Conservation (phyloP, 225 moss, liverwort and hornwort species). For the Anthoceros angustus region DNA sequence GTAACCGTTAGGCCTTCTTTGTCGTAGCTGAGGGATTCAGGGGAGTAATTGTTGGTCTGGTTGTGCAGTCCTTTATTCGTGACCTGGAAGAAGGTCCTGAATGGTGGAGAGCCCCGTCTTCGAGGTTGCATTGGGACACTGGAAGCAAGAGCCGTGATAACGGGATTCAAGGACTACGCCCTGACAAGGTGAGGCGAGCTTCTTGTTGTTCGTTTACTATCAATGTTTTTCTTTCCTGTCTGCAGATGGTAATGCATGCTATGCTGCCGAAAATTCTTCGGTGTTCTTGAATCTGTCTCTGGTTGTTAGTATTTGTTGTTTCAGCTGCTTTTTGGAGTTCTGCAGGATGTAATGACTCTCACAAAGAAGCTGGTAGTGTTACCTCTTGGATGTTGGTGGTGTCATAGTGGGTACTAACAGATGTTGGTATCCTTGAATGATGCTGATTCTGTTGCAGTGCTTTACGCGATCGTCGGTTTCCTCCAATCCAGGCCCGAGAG, state of each 20-base stretch:
- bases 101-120: constrained; percentile 97
- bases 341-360: no score
- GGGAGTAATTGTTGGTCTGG: background rate
- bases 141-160: constrained; percentile 88
- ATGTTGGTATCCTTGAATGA: constrained; percentile 24
- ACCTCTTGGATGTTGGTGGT: background rate
- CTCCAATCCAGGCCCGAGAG: constrained; percentile 97
- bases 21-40: background rate
- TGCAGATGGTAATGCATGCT: no score
- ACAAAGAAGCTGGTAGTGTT: no score
- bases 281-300: no score
- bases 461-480: constrained; percentile 95
- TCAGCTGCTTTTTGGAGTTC: no score
- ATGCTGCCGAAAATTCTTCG: no score
- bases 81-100: constrained; percentile 96
- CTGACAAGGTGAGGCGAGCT: constrained; percentile 71
- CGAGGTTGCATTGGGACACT: constrained; percentile 99
- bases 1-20: background rate
- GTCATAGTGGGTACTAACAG: constrained; percentile 12
- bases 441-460: constrained; percentile 65
- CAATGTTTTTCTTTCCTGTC: background rate
- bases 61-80: constrained; percentile 76
- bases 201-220: background rate
- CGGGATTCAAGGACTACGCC: constrained; percentile 99
- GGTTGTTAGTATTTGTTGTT: no score